Evolutionary conservation across 2,329 filamentous ascomycete species (phyloP).

Genomic region (Aspergillus intermedius): DNA sequence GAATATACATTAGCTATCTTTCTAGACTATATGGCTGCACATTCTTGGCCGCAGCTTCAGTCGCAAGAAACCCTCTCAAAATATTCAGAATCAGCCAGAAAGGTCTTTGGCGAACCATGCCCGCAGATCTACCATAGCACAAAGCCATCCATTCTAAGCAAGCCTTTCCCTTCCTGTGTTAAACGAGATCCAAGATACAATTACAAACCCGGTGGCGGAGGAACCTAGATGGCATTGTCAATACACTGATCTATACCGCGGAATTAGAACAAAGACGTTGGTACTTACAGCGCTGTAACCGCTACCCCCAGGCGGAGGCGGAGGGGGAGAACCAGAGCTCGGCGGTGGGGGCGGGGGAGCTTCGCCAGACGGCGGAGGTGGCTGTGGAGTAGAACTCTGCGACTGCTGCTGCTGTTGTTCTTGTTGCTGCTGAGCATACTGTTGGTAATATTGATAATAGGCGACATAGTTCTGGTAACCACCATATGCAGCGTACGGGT

Average conservation of each 20-base stretch:
- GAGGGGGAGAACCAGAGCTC: constrained; percentile 54
- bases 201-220: constrained; percentile 47
- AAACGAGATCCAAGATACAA: not conserved
- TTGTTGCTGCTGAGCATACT: constrained; percentile 50
- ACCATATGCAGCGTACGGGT: constrained; percentile 87
- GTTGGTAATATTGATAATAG: constrained; percentile 65
- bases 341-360: constrained; percentile 55
- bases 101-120: no score
- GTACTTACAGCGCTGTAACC: constrained; percentile 58
- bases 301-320: constrained; percentile 50
- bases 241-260: not conserved
- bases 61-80: no score
- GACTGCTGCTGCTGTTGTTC: constrained; percentile 38
- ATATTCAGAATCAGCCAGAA: no score
- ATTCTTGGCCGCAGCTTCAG: no score
- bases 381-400: constrained; percentile 47
- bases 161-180: no score
- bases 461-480: constrained; percentile 69
- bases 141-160: no score
- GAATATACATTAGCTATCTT: no score
- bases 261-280: not conserved
- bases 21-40: no score
- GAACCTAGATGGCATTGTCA: constrained; percentile 33
- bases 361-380: constrained; percentile 51
- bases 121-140: no score